Base-by-base conservation (phyloP, 148 eudicot genomes). In the Suaeda aralocaspica region DNA sequence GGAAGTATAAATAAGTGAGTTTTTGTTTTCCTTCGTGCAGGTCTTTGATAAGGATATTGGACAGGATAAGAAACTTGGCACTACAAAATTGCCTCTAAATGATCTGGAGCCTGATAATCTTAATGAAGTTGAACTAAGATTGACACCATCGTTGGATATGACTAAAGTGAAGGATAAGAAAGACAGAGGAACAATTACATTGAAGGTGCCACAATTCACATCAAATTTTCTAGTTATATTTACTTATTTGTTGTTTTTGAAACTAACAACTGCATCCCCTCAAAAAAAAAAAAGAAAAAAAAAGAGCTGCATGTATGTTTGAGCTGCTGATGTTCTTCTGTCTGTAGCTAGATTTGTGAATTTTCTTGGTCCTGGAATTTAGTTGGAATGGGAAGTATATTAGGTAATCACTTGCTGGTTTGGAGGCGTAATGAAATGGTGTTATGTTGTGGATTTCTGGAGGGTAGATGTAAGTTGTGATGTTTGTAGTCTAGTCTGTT, bases 21-120 rank as follows among this genome's bases (percentile, higher is more conserved):
- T 31, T 16, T 45, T 45, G 24, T 13, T 57, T 46, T 24, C 45
- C 42, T 71, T 67, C 28, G 44, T 78, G 73, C 88, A 94, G 98
- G 98, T 94, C 36, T 89, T 70, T 65, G 98, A 94, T 77, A 19
- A 89, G 75, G 98, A 94, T 73, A 84, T 94, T 69, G 98, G 98
- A 65, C 92, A 87, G 68, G 98, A 94, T 77, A 84, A 91, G 84
- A 83, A 84, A 77, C 59, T 94, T 69, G 98, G 98, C 45, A 72
- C 86, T 41, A 79, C 91, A 55, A 94, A 91, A 72, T 67, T 91
- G 45, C 81, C 89, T n/a, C 74, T 94, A 45, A 71, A 59, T 49
- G 96, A 91, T 48, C 79, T 94, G 82, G 85, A 77, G 74, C 71
- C 86, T 71, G 98, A 83, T 56, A 74, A 61, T 39, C 56, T 66